Conservation (phyloP, 257 asterid genomes). For the Scutellaria galericulata region DNA sequence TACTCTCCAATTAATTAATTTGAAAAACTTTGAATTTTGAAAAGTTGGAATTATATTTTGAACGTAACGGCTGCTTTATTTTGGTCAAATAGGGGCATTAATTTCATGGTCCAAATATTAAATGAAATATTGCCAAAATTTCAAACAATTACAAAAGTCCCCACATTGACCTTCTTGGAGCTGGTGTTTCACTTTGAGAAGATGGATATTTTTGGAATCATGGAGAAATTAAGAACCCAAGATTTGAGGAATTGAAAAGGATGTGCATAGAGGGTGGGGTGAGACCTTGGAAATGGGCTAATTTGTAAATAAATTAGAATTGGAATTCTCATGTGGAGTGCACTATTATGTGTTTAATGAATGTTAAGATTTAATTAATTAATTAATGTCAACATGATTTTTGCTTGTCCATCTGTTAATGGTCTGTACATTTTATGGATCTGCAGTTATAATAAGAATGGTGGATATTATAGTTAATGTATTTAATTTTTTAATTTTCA, state of each 20-base stretch:
- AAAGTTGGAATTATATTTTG: constrained; percentile 36
- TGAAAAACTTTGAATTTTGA: constrained; percentile 61
- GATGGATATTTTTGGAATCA: constrained; percentile 38
- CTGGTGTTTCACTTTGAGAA: constrained; percentile 32
- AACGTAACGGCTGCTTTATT: constrained; percentile 47
- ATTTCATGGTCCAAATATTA: constrained; percentile 19
- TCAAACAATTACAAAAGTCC: constrained; percentile 5
- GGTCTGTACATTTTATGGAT: no score
- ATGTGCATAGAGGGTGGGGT: constrained; percentile 32
- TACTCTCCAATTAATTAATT: constrained; percentile 35
- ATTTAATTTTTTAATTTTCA: no score
- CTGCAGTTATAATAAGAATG: no score
- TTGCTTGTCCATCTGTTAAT: no score
- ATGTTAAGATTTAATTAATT: no score
- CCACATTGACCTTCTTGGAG: constrained; percentile 41
- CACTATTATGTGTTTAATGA: constrained; percentile 12
- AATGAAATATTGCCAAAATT: constrained; percentile 18
- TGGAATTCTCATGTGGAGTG: constrained; percentile 27
- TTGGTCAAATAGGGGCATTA: constrained; percentile 34
- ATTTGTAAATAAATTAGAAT: not conserved
- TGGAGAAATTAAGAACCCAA: constrained; percentile 39
- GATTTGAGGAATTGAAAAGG: constrained; percentile 27
- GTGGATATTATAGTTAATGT: not conserved
- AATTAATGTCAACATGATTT: no score
- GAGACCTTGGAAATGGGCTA: constrained; percentile 35